Evolutionary conservation across 495 filamentous ascomycete genomes (phyloP).

Genomic region (Daldinia childiae): DNA sequence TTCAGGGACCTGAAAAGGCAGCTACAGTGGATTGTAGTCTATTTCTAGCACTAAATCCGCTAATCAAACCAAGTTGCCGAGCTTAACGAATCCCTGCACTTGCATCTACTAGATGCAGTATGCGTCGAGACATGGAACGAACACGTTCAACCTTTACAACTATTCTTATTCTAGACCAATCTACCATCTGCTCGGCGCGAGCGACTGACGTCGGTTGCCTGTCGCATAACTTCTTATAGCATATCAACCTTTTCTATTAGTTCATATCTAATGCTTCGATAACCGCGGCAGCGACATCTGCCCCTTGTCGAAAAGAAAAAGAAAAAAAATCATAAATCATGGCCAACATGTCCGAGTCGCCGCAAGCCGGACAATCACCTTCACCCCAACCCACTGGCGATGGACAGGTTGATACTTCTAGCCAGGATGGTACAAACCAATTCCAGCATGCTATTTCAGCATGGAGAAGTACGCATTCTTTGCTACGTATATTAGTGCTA

Average conservation of each 20-base stretch:
- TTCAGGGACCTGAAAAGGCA: constrained; percentile 19
- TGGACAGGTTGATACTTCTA: constrained; percentile 28
- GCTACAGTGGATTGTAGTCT: constrained; percentile 28
- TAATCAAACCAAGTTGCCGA: constrained; percentile 26
- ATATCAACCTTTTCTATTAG: constrained; percentile 8
- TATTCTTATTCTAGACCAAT: constrained; percentile 19
- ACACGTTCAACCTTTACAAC: constrained; percentile 41
- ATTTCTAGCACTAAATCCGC: constrained; percentile 25
- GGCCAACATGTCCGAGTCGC: constrained; percentile 30
- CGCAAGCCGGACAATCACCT: constrained; percentile 36
- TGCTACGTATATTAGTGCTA: constrained; percentile 15
- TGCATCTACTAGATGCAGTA: constrained; percentile 28
- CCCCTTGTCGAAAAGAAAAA: constrained; percentile 23
- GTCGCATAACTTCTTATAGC: constrained; percentile 6
- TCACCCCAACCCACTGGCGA: constrained; percentile 28
- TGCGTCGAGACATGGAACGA: constrained; percentile 33
- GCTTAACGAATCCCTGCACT: constrained; percentile 32
- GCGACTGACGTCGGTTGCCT: background rate
- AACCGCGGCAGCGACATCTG: constrained; percentile 43
- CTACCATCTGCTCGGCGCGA: background rate
- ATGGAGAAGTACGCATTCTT: constrained; percentile 81
- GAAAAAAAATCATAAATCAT: constrained; percentile 24
- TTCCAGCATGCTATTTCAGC: constrained; percentile 95
- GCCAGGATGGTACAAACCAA: constrained; percentile 75
- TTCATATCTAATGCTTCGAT: constrained; percentile 42